Percentiles rank a stretch among this genome's conserved stretches.
Conservation (phyloP, 202 grass and related monocot genomes). For the Hordeum pubiflorum region DNA sequence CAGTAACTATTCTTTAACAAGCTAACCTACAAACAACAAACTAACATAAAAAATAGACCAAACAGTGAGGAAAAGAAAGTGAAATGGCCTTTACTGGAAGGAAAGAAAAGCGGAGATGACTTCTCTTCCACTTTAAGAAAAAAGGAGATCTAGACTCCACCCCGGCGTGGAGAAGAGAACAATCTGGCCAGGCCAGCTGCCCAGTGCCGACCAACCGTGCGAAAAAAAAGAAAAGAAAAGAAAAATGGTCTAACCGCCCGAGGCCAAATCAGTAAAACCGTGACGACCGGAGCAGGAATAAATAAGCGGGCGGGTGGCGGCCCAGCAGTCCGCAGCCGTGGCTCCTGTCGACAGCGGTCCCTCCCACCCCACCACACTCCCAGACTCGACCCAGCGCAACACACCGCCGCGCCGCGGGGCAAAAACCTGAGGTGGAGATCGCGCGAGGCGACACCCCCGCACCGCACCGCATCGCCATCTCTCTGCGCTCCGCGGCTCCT, state of each 20-base stretch:
- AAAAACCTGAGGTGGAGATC: slow-evolving; percentile 31
- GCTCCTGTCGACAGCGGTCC: not conserved
- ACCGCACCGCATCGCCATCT: not conserved
- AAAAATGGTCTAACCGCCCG: too few species aligned
- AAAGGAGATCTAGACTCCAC: not conserved
- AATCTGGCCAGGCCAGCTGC: not conserved
- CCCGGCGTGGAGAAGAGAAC: not conserved
- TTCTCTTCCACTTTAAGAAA: not conserved
- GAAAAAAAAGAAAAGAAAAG: too few species aligned
- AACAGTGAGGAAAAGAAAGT: too few species aligned
- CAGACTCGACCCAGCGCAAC: not conserved
- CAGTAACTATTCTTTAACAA: too few species aligned
- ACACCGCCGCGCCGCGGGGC: not conserved
- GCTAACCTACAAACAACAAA: too few species aligned
- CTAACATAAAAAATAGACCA: too few species aligned
- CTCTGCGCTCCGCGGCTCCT: not conserved
- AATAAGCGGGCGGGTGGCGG: slow-evolving; percentile 11
- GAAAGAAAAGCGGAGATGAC: not conserved
- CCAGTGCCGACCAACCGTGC: not conserved
- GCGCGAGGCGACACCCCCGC: not conserved
- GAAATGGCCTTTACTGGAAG: not conserved
- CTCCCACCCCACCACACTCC: too few species aligned
- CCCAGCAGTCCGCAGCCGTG: not conserved
- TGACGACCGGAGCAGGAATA: not conserved
- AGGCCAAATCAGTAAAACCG: slow-evolving; percentile 5